These are phyloP conservation scores for Lagenidium giganteum DNA, from an alignment of 352 stramenopile genomes.

Conservation along the genomic window DNA sequence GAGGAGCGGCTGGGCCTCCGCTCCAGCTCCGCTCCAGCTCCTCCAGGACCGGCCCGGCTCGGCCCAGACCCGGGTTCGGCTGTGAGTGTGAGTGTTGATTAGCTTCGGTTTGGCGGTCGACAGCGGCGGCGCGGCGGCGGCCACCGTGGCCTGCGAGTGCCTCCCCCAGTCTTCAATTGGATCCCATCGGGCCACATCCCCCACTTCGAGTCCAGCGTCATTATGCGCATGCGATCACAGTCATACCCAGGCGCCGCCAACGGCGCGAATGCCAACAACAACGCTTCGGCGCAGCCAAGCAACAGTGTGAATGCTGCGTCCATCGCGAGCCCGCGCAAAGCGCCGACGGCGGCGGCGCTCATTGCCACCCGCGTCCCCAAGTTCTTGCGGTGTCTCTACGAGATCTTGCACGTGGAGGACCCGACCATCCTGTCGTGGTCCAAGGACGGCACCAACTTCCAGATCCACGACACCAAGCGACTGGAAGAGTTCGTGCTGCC, in stretches of 20 bases:
- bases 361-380: constrained; percentile 53
- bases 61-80: too few relatives aligned
- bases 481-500: constrained; percentile 77
- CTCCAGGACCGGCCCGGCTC: too few relatives aligned
- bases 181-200: too few relatives aligned
- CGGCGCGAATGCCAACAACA: too few relatives aligned
- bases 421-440: constrained; percentile 65
- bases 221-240: constrained; percentile 20
- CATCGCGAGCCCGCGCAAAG: neutral
- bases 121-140: too few relatives aligned
- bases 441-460: constrained; percentile 57
- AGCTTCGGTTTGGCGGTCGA: too few relatives aligned
- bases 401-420: constrained; percentile 74
- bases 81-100: too few relatives aligned
- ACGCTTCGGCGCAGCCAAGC: too few relatives aligned
- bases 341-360: constrained; percentile 4
- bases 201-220: neutral
- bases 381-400: constrained; percentile 75
- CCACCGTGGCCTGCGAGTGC: too few relatives aligned
- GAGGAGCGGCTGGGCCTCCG: too few relatives aligned
- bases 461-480: constrained; percentile 57
- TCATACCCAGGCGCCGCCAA: constrained; percentile 11
- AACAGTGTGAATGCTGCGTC: neutral
- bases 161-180: too few relatives aligned
- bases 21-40: too few relatives aligned